Base-by-base conservation (phyloP, 2,329 filamentous ascomycete genomes). In the Stachybotrys elegans region DNA sequence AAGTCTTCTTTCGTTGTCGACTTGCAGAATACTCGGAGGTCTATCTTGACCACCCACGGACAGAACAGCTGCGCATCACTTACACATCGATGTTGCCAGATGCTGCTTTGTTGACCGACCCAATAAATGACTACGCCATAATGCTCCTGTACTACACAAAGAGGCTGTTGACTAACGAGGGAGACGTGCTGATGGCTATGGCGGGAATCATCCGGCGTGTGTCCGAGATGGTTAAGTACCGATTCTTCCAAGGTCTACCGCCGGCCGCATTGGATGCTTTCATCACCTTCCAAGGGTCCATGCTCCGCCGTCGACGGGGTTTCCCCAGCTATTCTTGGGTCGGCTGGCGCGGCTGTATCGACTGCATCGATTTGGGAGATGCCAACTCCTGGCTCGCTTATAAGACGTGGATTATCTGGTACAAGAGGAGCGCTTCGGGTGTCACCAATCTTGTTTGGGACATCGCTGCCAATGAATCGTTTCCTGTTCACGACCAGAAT, bases 261-360 rank as follows among this genome's bases (percentile, higher is more conserved):
- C 9, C 14, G 9, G 25, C 25, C 25, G 25, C 25, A 8, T 14
- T 29, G 9, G 25, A 29, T 14, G 9, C 14, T 29, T 29, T 29
- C 14, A 8, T 29, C 14, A 8, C 25, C 8, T 29, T 29, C 14
- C 9, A 29, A 14, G 25, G 25, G 25, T 29, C 14, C 9, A 14
- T 14, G 14, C 14, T 38, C 5, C 44, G 31, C 4, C 50, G 50
- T 2, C 46, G 48, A 6, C 0, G 16, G 9, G 22, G 22, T 5
- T 48, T 50, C 39, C 48, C 50, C 13, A 48, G 48, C 19, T 50
- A 51, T 23, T 46, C 48, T 0, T 51, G 48, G 50, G 38, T 31
- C 2, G 50, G 50, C 0, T 51, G 46, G 50, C 35, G 35, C 3
- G 50, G 48, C 0, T 3, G 2, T n/a, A 27, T 40, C 16, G 6